phyloP scores from a whole-genome alignment of 352 stramenopile genomes.

The Plasmopara viticola region DNA sequence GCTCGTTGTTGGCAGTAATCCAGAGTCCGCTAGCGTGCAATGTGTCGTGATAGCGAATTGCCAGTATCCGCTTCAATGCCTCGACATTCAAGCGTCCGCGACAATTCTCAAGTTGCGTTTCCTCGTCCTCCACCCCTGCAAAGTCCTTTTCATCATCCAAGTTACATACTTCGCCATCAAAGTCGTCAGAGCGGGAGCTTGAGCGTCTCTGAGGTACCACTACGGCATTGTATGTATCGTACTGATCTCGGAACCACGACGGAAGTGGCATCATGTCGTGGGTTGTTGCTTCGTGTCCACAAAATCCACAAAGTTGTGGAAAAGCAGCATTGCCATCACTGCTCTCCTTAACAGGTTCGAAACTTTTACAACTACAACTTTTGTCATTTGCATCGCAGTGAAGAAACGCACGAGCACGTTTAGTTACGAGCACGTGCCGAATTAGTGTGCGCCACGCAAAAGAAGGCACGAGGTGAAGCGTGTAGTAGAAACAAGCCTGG shows the following conservation, averaged over 20 bases:
- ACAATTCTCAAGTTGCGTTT: constrained; percentile 25
- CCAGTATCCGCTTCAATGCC: constrained; percentile 14
- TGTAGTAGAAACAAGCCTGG: constrained; percentile 54
- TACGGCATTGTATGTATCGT: constrained; percentile 44
- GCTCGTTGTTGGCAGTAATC: not conserved
- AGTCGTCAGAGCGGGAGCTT: constrained; percentile 6
- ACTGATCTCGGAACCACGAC: constrained; percentile 66
- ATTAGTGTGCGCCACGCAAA: constrained; percentile 39
- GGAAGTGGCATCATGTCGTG: constrained; percentile 44
- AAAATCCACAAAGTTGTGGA: constrained; percentile 36
- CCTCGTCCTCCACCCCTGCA: constrained; percentile 14
- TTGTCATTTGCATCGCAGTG: constrained; percentile 34
- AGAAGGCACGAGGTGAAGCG: constrained; percentile 45
- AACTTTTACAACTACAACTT: constrained; percentile 58
- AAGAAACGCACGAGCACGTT: constrained; percentile 38
- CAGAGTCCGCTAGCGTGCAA: constrained; percentile 14
- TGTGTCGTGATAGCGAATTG: constrained; percentile 19
- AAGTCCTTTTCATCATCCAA: constrained; percentile 1
- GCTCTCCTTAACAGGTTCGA: constrained; percentile 19
- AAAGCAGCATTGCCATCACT: not conserved
- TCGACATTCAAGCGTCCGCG: constrained; percentile 17
- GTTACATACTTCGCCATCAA: constrained; percentile 12
- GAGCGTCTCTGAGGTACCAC: constrained; percentile 3
- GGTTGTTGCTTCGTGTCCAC: constrained; percentile 21
- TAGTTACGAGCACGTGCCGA: constrained; percentile 22